These are phyloP conservation scores for Phytophthora fragariaefolia DNA, from an alignment of 352 stramenopile genomes.

Conservation along the genomic window DNA sequence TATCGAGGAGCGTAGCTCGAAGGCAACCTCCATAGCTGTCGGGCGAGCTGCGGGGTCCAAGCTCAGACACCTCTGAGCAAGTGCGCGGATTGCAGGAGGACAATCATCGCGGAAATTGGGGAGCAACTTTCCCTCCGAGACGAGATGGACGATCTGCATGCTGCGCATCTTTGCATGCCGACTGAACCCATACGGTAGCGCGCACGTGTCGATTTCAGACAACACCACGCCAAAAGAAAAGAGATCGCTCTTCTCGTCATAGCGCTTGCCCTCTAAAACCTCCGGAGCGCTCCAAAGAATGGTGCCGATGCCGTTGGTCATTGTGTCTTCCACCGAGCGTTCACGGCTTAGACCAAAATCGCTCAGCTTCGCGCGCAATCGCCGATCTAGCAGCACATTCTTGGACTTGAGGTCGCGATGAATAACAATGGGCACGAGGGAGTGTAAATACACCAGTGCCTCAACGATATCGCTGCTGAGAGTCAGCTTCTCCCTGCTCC, in stretches of 20 bases:
- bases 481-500: slow-evolving; percentile 62
- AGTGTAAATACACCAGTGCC: slow-evolving; percentile 77
- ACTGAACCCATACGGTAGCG: slow-evolving; percentile 73
- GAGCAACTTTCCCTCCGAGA: slow-evolving; percentile 77
- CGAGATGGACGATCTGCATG: slow-evolving; percentile 86
- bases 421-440: slow-evolving; percentile 67
- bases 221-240: slow-evolving; percentile 81
- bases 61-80: slow-evolving; percentile 68
- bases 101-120: slow-evolving; percentile 77
- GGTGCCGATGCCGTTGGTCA: slow-evolving; percentile 81
- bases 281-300: slow-evolving; percentile 80
- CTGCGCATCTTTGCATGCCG: slow-evolving; percentile 74
- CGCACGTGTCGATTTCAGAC: slow-evolving; percentile 80
- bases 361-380: slow-evolving; percentile 70
- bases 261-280: slow-evolving; percentile 73
- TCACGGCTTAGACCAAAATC: slow-evolving; percentile 79
- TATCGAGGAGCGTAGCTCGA: slow-evolving; percentile 64
- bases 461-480: slow-evolving; percentile 73
- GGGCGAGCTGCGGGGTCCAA: slow-evolving; percentile 66
- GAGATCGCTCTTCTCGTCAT: slow-evolving; percentile 82
- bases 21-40: slow-evolving; percentile 75
- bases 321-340: slow-evolving; percentile 71
- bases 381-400: slow-evolving; percentile 70
- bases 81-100: slow-evolving; percentile 51
- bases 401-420: slow-evolving; percentile 82